Conservation (phyloP, 768 basidiomycete genomes). For the Boletus pseudo-olivaceus region DNA sequence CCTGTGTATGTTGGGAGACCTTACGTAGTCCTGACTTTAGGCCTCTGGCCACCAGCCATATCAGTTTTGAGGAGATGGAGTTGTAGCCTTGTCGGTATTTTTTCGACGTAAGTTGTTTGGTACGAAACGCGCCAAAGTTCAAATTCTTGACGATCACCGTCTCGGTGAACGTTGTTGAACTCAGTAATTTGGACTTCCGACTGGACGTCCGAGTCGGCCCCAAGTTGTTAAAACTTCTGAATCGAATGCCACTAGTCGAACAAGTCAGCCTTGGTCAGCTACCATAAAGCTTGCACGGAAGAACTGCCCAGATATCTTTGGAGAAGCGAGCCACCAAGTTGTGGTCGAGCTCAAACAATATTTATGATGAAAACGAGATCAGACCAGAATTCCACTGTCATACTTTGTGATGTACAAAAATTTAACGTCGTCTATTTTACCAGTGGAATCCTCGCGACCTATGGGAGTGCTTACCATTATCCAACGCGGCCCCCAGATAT, state of each 20-base stretch:
- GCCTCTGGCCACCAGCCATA: conserved; percentile 28
- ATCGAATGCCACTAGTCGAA: background rate
- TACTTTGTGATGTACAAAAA: background rate
- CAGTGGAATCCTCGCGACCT: background rate
- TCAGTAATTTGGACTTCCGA: background rate
- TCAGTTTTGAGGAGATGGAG: background rate
- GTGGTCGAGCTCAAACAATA: background rate
- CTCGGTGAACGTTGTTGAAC: background rate
- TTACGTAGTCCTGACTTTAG: conserved; percentile 47
- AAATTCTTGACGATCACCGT: background rate
- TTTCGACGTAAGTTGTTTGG: conserved; percentile 7
- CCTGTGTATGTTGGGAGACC: background rate
- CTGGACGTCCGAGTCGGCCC: background rate
- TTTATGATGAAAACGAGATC: background rate
- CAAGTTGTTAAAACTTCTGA: background rate
- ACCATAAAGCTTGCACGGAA: background rate
- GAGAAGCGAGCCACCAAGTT: background rate
- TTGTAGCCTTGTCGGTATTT: background rate
- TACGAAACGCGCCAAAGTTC: background rate
- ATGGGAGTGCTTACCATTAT: background rate
- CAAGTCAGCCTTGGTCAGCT: background rate
- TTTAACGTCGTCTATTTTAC: conserved; percentile 6
- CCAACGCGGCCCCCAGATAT: background rate
- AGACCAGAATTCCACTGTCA: background rate
- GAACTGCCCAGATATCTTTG: background rate